Conservation (phyloP, 1,284 basidiomycete genomes). For the Ustilago esculenta region DNA sequence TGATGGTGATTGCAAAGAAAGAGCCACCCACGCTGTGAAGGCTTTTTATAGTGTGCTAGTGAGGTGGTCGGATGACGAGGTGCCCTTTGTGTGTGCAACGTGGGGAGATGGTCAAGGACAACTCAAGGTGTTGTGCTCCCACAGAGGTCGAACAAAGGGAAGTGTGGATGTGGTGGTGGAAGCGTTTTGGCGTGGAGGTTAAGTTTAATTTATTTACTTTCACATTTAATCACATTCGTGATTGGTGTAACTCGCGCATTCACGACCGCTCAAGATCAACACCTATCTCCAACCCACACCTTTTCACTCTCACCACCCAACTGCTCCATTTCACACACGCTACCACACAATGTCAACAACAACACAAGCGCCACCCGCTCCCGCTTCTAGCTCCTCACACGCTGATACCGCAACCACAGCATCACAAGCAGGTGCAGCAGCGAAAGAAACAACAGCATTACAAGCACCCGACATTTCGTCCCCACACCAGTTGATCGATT, state of each 20-base stretch:
- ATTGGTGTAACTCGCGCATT: too few relatives aligned
- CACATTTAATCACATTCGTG: not conserved
- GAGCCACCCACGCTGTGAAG: too few relatives aligned
- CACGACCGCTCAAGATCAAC: not conserved
- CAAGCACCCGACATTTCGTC: constrained; percentile 46
- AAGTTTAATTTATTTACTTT: not conserved
- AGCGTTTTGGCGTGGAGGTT: too few relatives aligned
- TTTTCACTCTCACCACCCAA: not conserved
- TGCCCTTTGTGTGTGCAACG: constrained; percentile 6
- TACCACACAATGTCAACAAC: not conserved
- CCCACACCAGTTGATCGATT: constrained; percentile 64
- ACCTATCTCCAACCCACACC: not conserved
- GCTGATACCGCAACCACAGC: not conserved
- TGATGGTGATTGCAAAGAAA: too few relatives aligned
- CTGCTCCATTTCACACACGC: too few relatives aligned
- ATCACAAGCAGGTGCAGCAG: not conserved
- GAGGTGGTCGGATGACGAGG: too few relatives aligned
- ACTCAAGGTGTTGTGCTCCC: too few relatives aligned
- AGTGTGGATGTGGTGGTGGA: too few relatives aligned
- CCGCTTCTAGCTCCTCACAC: constrained; percentile 9
- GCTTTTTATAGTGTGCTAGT: too few relatives aligned
- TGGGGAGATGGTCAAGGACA: constrained; percentile 2
- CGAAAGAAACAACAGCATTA: not conserved
- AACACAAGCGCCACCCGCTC: not conserved
- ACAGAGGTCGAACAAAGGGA: not conserved